Evolutionary conservation across 108 stramenopile genomes (phyloP), one percentile per base, ranked within the genome.

Genomic region (Aureococcus anophagefferens): DNA sequence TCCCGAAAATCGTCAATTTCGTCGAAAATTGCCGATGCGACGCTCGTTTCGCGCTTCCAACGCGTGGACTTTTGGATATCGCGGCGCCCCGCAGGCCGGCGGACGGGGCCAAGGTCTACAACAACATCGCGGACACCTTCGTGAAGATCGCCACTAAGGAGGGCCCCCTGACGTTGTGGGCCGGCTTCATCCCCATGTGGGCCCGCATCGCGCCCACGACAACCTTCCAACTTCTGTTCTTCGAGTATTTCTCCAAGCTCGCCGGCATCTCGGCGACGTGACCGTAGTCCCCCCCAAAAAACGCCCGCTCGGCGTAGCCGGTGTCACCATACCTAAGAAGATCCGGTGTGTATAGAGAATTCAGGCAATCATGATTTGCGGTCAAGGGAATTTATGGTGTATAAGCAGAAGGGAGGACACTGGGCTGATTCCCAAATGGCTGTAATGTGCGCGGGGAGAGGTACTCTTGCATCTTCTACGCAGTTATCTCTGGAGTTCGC

Each of bases 181-280:
- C 88, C 51, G 92, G 92, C 69, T 93, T 93, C 74, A 72, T 91
- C 31, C 92, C 92, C 16, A 91, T 93, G 74, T 91, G 90, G 90
- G 90, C 88, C 14, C 79, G 93, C 51, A 91, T 94, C 80, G 93
- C 93, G 30, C 93, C 93, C 7, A 87, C 87, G 68, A 89, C 93
- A 0, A 90, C 89, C 14, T 68, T 94, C 30, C 93, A 94, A 77
- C 77, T 92, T 67, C 81, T 94, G 81, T 87, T 86, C 18, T 86
- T 94, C 80, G 93, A 94, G 74, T 76, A 80, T 69, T 78, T 92
- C 71, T 89, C 88, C 80, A 78, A 66, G 33, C 11, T 66, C 15
- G 76, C 79, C 76, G 92, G 90, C 66, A 90, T 88, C 82, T 44
- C 40, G 40, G 40, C 40, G 40, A 44, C 40, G 40, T 44, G 13